Base-by-base conservation (phyloP, 2,329 filamentous ascomycete genomes). In the Cladosporium cucumerinum region DNA sequence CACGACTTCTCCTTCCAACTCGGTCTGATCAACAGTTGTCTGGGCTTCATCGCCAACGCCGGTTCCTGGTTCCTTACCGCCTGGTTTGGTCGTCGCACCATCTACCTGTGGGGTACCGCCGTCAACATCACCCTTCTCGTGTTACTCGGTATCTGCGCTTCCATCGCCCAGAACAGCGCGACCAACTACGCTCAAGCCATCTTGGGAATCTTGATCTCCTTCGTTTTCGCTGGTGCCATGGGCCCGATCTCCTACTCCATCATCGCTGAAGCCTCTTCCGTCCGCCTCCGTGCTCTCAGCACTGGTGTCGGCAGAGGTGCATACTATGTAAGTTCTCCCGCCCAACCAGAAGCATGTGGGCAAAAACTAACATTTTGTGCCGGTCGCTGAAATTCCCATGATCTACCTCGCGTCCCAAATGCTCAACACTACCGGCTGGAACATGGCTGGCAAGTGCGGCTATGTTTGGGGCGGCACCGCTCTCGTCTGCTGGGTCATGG, bases 201-300 rank as follows among this genome's bases (percentile, higher is more conserved):
- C 0, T 91, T 92, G 16, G 86, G 85, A 65, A 90, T 97, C 77
- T 93, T 97, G 89, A 82, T 95, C 36, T 78, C 93, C 0, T 80
- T 95, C 57, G 86, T 89, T 72, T 97, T 96, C 79, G 91, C 97
- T 75, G 82, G 94, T 54, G 91, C 91, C 0, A 92, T 97, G 59
- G 93, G 93, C 43, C 95, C 93, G 0, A 92, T 96, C 6, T 92
- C 90, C 77, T 97, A 96, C 79, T 95, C 92, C 0, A 85, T 97
- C 10, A 93, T 97, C 7, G 87, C 90, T 0, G 93, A 97, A 76
- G 79, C 97, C 23, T 93, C 91, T 0, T 92, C 92, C 0, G 86
- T 91, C 18, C 86, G 93, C 1, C 84, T 97, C 32, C 90, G 93
- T 74, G 93, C 96, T 80, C 97, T 97, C 82, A 96, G 93, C 0